Base-by-base conservation (phyloP, 1,284 basidiomycete species). In the Ceratobasidium sp. region DNA sequence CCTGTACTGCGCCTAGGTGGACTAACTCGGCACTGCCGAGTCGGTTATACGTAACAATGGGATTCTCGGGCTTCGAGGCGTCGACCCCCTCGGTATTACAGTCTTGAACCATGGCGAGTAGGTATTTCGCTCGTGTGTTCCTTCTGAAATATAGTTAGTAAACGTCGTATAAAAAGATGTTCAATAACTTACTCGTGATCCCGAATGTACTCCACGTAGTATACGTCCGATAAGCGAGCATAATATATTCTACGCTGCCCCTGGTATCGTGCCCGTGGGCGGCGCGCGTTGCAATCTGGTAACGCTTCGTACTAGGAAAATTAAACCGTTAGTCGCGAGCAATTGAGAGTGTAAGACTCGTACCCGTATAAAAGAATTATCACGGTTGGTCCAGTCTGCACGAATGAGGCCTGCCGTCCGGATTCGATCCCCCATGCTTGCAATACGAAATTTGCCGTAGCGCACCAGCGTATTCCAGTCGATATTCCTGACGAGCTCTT, bases 361-460 rank as follows among this genome's bases (percentile, higher is more conserved):
- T 60, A 67, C 73, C 40, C 51, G 49, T 26, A 77, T 46, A 39
- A 58, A 77, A 26, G 73, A 77, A 23, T 77, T 77, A 42, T 77
- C 73, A 12, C 63, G 73, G 6, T 39, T 56, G 20, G 46, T 28
- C 4, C 13, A 58, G 79, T 18, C 80, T 49, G 5, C 81, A 75
- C 10, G 73, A 63, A 78, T 79, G 80, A 28, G 77, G 53, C 42
- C 60, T 4, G 71, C 71, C 18, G 39, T 44, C 15, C 58, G 71
- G n/a, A 73, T n/a, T 23, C 71, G 56, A 53, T 73, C 71, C 9
- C 63, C 73, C 28, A 49, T 46, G 15, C 46, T 33, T 10, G 46
- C 63, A 46, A 67, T 40, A 23, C 73, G 73, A 33, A 77, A 77
- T 12, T 60, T 49, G 42, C 73, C 73, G 42, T 67, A 77, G 12